These are phyloP conservation scores for Diplodia mutila DNA, from an alignment of 2,329 filamentous ascomycete genomes.

Conservation along the genomic window DNA sequence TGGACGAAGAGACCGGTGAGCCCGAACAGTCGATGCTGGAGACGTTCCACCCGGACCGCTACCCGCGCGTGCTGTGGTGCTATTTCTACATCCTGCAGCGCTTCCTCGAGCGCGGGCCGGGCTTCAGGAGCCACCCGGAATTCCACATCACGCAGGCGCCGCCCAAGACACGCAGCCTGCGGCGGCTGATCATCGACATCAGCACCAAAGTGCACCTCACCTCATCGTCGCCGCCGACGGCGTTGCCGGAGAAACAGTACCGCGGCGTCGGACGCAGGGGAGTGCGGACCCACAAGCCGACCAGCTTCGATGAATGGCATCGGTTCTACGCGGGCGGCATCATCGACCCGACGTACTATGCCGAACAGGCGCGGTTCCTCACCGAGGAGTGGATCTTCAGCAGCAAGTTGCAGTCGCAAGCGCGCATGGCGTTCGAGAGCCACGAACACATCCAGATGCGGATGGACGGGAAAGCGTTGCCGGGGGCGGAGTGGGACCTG, in stretches of 20 bases:
- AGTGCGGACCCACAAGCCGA: neutral
- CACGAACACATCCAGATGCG: constrained; percentile 8
- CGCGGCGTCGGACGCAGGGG: neutral
- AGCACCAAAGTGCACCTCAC: neutral
- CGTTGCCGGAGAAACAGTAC: neutral
- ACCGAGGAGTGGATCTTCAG: constrained; percentile 10
- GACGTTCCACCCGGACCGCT: constrained; percentile 13
- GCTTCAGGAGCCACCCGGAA: constrained; percentile 1
- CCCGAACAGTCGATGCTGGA: constrained; percentile 22
- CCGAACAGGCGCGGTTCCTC: neutral
- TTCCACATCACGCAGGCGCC: constrained; percentile 15
- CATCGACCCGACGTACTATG: neutral
- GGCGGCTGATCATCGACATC: neutral
- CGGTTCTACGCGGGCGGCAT: neutral
- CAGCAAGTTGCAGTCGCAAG: neutral
- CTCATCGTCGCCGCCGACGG: neutral
- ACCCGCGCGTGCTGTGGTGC: constrained; percentile 16
- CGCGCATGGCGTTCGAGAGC: constrained; percentile 12
- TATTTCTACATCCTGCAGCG: constrained; percentile 15
- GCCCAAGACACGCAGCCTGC: constrained; percentile 13
- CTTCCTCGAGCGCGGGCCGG: constrained; percentile 19
- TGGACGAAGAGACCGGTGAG: neutral
- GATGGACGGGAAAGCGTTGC: neutral
- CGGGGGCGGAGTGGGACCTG: constrained; percentile 7
- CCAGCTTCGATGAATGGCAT: neutral